These are phyloP conservation scores for Nitzschia putrida DNA, from an alignment of 108 stramenopile genomes.

Conservation along the genomic window DNA sequence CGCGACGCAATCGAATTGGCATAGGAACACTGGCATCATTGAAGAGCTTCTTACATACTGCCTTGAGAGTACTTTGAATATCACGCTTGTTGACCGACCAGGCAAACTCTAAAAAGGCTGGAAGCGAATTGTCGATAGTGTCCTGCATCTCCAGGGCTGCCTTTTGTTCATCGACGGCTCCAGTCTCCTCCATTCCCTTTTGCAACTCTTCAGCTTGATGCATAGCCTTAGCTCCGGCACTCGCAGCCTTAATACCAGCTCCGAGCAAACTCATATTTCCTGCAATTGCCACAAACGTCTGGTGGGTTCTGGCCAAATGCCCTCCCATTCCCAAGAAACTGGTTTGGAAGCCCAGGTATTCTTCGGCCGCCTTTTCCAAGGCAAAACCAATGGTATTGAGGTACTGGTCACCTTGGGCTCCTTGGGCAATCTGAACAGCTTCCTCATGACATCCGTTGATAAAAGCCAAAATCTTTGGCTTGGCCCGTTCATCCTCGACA, in stretches of 20 bases:
- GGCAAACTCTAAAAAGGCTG: slow-evolving; percentile 75
- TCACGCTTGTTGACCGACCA: slow-evolving; percentile 84
- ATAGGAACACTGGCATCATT: slow-evolving; percentile 68
- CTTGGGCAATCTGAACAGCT: slow-evolving; percentile 73
- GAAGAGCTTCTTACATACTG: slow-evolving; percentile 79
- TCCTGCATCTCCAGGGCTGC: slow-evolving; percentile 53
- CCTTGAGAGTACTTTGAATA: slow-evolving; percentile 69
- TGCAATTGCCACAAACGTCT: slow-evolving; percentile 47
- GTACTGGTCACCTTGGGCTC: slow-evolving; percentile 71
- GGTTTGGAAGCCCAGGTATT: slow-evolving; percentile 75
- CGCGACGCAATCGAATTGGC: slow-evolving; percentile 55
- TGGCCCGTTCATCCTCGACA: not conserved
- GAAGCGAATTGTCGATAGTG: slow-evolving; percentile 68
- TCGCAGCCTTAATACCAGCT: slow-evolving; percentile 74
- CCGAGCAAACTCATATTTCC: slow-evolving; percentile 66
- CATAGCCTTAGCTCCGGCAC: slow-evolving; percentile 66
- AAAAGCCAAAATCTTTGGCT: slow-evolving; percentile 30
- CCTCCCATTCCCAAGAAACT: slow-evolving; percentile 71
- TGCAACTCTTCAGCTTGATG: slow-evolving; percentile 73
- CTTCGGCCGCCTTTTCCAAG: slow-evolving; percentile 72
- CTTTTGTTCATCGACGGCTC: slow-evolving; percentile 53
- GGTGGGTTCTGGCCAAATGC: slow-evolving; percentile 67
- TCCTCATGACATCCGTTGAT: slow-evolving; percentile 44
- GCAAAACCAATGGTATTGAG: slow-evolving; percentile 77
- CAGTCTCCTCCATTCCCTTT: slow-evolving; percentile 45